phyloP scores from a whole-genome alignment of 1,139 yeast genomes.

The Suhomyces maxii region DNA sequence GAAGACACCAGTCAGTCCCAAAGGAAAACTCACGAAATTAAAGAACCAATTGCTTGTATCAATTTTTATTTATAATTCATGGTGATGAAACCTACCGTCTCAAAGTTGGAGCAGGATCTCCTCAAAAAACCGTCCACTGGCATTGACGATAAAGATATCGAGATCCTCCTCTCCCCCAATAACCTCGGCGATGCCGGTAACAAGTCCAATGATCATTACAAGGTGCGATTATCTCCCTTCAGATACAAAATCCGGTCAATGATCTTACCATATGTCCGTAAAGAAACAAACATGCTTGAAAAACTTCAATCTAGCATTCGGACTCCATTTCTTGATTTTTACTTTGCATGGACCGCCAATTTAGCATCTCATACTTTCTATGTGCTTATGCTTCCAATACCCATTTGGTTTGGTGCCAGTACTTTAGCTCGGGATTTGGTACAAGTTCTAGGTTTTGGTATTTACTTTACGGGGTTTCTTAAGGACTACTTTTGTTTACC shows the following conservation, averaged over 20 bases:
- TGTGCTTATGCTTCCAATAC: slow-evolving; percentile 81
- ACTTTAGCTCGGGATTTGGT: slow-evolving; percentile 67
- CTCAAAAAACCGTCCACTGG: slow-evolving; percentile 10
- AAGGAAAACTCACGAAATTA: no score
- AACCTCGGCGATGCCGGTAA: slow-evolving; percentile 66
- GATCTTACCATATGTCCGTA: slow-evolving; percentile 59
- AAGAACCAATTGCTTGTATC: no score
- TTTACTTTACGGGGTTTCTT: slow-evolving; percentile 70
- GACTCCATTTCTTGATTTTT: slow-evolving; percentile 59
- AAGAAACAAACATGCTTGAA: slow-evolving; percentile 66
- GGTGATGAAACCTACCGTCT: slow-evolving; percentile 5
- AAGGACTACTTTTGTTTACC: slow-evolving; percentile 91
- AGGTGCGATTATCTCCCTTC: slow-evolving; percentile 53
- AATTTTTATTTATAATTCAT: not conserved
- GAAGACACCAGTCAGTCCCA: no score
- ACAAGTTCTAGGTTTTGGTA: slow-evolving; percentile 79
- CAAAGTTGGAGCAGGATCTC: slow-evolving; percentile 10
- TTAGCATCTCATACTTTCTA: slow-evolving; percentile 93
- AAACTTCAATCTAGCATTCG: slow-evolving; percentile 56
- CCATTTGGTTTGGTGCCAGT: slow-evolving; percentile 79
- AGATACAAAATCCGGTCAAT: slow-evolving; percentile 58
- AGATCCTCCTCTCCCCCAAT: slow-evolving; percentile 15
- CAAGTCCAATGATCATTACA: slow-evolving; percentile 65
- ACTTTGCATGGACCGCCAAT: slow-evolving; percentile 87
- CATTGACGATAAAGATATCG: slow-evolving; percentile 16